phyloP scores from a whole-genome alignment of 805 yeast genomes.

The Tetrapisispora iriomotensis region DNA sequence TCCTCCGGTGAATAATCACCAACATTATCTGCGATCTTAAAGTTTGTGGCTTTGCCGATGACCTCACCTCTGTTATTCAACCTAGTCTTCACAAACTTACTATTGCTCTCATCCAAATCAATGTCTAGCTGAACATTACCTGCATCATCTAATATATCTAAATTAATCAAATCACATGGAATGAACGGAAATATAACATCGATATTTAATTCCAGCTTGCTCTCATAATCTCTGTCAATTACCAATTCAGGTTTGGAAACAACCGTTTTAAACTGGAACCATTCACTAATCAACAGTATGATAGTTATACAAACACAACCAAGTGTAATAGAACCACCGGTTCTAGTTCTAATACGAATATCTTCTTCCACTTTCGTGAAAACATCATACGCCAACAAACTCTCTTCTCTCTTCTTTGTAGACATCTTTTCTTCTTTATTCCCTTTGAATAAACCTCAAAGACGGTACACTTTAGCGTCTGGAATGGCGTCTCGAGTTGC shows the following conservation, averaged over 20 bases:
- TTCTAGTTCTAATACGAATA: conserved; percentile 74
- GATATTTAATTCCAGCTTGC: conserved; percentile 64
- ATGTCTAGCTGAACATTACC: conserved; percentile 62
- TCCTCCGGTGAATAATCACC: conserved; percentile 31
- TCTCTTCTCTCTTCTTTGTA: neutral
- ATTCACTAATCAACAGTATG: conserved; percentile 61
- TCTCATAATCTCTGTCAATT: conserved; percentile 74
- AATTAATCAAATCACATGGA: conserved; percentile 73
- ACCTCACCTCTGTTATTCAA: conserved; percentile 42
- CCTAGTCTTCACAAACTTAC: conserved; percentile 66
- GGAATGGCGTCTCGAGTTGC: no score
- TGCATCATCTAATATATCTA: conserved; percentile 82
- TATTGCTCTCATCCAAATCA: conserved; percentile 44
- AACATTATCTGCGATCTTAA: conserved; percentile 33
- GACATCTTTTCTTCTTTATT: no score
- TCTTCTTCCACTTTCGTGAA: conserved; percentile 92
- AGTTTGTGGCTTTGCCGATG: conserved; percentile 32
- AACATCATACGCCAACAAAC: conserved; percentile 43
- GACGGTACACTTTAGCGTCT: no score
- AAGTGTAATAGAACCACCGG: conserved; percentile 85
- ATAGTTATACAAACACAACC: conserved; percentile 53
- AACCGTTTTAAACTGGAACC: conserved; percentile 59
- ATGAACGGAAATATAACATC: conserved; percentile 76
- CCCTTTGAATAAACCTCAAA: no score
- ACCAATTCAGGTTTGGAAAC: conserved; percentile 73